A percentile compares a stretch with the other conserved stretches of the same genome.
Conservation (phyloP, 768 basidiomycete genomes). For the Lactarius trivialis region DNA sequence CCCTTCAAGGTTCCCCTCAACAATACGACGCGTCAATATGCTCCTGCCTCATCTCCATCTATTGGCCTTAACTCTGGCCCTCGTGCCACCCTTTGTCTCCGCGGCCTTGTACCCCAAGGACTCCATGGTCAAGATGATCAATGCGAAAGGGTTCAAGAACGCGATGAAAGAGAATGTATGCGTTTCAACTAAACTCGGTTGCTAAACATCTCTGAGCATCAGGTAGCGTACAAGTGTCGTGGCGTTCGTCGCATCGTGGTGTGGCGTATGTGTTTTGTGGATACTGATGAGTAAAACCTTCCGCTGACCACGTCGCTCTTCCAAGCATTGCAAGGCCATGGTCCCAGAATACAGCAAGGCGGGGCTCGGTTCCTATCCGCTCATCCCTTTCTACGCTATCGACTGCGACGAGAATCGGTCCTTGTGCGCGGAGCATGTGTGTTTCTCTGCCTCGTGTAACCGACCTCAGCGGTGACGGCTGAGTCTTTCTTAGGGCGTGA, state of each 20-base stretch:
- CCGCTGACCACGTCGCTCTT: slow-evolving; percentile 4
- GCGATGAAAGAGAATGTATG: slow-evolving; percentile 72
- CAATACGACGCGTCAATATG: background rate
- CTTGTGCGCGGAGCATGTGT: slow-evolving; percentile 73
- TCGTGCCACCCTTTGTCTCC: slow-evolving; percentile 43
- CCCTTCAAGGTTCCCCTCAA: background rate
- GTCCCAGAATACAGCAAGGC: slow-evolving; percentile 83
- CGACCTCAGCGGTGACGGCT: background rate
- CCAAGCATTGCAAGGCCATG: slow-evolving; percentile 77
- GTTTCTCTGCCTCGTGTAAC: background rate
- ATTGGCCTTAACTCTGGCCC: slow-evolving; percentile 31
- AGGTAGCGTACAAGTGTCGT: slow-evolving; percentile 66
- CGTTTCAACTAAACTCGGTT: slow-evolving; percentile 9
- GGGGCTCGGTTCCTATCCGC: slow-evolving; percentile 67
- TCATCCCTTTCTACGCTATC: slow-evolving; percentile 87
- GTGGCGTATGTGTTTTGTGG: slow-evolving; percentile 53
- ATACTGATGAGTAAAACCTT: background rate
- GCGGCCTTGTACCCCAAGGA: slow-evolving; percentile 42
- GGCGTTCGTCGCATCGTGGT: slow-evolving; percentile 95
- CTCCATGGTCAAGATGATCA: slow-evolving; percentile 61
- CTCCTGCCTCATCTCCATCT: slow-evolving; percentile 23
- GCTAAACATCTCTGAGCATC: slow-evolving; percentile 1
- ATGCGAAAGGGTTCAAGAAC: slow-evolving; percentile 61
- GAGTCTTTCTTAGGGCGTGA: slow-evolving; percentile 44
- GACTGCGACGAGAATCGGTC: slow-evolving; percentile 89